These are phyloP conservation scores for Paracamarosporium sp. DNA, from an alignment of 2,329 filamentous ascomycete genomes.

Conservation along the genomic window DNA sequence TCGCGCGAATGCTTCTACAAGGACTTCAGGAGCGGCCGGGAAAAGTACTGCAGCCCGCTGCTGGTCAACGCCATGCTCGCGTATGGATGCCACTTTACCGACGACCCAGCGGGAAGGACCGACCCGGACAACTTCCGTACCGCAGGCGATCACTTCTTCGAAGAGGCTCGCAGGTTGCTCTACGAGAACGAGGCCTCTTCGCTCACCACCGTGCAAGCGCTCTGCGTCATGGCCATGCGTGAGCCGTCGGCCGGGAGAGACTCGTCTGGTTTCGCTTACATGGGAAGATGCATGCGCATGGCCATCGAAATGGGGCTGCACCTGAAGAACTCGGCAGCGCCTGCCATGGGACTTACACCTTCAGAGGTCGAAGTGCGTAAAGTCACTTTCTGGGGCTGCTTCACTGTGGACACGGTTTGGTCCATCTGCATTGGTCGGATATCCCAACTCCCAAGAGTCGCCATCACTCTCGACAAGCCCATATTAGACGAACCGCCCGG, in stretches of 20 bases:
- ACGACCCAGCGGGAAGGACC: slow-evolving; percentile 67
- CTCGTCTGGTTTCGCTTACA: slow-evolving; percentile 75
- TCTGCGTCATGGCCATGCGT: slow-evolving; percentile 77
- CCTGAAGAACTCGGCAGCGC: slow-evolving; percentile 48
- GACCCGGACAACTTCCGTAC: slow-evolving; percentile 67
- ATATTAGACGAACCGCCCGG: slow-evolving; percentile 68
- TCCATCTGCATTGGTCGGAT: slow-evolving; percentile 56
- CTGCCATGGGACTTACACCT: slow-evolving; percentile 39
- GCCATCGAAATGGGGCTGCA: slow-evolving; percentile 76
- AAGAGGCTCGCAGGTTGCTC: slow-evolving; percentile 69
- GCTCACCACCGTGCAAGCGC: slow-evolving; percentile 75
- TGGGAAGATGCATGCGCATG: slow-evolving; percentile 74
- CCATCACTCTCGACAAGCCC: slow-evolving; percentile 57
- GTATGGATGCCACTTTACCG: slow-evolving; percentile 73
- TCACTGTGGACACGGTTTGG: slow-evolving; percentile 57
- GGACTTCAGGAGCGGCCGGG: slow-evolving; percentile 67
- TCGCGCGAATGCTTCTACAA: slow-evolving; percentile 74
- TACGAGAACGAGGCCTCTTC: slow-evolving; percentile 64
- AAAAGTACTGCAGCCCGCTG: slow-evolving; percentile 71
- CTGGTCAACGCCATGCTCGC: slow-evolving; percentile 71
- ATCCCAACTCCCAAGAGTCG: slow-evolving; percentile 55
- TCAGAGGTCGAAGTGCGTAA: slow-evolving; percentile 57
- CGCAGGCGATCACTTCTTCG: slow-evolving; percentile 77
- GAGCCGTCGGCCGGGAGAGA: slow-evolving; percentile 77
- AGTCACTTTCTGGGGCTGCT: slow-evolving; percentile 62